Evolutionary conservation across 768 basidiomycete genomes (phyloP).

Genomic region (Arthromyces matolae): DNA sequence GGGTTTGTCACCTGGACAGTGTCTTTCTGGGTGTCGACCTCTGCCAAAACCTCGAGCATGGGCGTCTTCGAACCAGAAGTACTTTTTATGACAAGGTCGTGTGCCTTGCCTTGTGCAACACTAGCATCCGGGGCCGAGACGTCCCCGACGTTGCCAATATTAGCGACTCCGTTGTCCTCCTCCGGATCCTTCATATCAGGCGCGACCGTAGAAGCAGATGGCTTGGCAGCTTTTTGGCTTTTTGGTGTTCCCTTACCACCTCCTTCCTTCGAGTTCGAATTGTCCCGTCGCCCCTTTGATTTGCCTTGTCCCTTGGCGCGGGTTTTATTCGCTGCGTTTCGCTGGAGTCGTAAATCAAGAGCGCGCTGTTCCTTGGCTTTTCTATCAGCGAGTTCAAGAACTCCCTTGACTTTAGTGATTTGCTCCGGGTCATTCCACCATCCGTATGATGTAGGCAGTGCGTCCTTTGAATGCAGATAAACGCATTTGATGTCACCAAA

Average conservation of each 20-base stretch:
- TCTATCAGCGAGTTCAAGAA: slow-evolving; percentile 19
- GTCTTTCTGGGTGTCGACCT: too few relatives aligned
- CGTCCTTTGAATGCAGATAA: slow-evolving; percentile 36
- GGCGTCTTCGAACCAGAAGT: too few relatives aligned
- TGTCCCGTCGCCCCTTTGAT: slow-evolving; percentile 5
- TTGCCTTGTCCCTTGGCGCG: slow-evolving; percentile 14
- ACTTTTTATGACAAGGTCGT: too few relatives aligned
- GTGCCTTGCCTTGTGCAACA: too few relatives aligned
- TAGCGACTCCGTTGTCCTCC: neutral
- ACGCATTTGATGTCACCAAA: slow-evolving; percentile 34
- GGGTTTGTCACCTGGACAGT: too few relatives aligned
- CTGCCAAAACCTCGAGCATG: too few relatives aligned
- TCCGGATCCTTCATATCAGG: neutral
- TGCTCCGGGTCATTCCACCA: slow-evolving; percentile 33
- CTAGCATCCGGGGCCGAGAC: too few relatives aligned
- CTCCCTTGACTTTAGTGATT: slow-evolving; percentile 16
- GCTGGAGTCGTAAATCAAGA: slow-evolving; percentile 6
- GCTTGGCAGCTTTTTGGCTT: neutral
- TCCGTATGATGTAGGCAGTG: slow-evolving; percentile 27
- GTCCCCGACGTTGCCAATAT: too few relatives aligned
- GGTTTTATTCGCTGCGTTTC: slow-evolving; percentile 8
- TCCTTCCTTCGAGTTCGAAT: slow-evolving; percentile 3
- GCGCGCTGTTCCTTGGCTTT: slow-evolving; percentile 17
- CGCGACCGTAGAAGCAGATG: neutral
- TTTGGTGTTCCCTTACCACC: slow-evolving; percentile 1